Conservation (phyloP, 192 early-diverging fungal genomes). For the Pecoramyces ruminantium region DNA sequence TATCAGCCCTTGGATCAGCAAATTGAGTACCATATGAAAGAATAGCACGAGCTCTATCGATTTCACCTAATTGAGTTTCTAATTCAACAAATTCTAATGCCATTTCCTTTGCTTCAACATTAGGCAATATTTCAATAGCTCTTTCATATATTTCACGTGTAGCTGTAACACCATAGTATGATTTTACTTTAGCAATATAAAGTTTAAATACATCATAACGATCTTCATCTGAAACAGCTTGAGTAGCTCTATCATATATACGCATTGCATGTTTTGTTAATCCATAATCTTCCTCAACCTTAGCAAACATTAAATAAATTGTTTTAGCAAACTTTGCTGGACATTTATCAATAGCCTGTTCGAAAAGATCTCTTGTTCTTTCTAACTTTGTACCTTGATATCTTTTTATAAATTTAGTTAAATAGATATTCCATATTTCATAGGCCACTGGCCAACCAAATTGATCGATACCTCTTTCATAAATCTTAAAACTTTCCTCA, state of each 20-base stretch:
- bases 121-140: conserved; percentile 75
- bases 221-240: conserved; percentile 54
- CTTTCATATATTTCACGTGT: conserved; percentile 82
- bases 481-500: conserved; percentile 90
- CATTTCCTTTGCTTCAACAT: conserved; percentile 58
- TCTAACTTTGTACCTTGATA: conserved; percentile 79
- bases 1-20: conserved; percentile 55
- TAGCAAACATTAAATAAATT: conserved; percentile 77
- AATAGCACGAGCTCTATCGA: conserved; percentile 83
- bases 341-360: conserved; percentile 74
- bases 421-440: conserved; percentile 94
- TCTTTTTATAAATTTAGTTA: conserved; percentile 65
- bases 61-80: conserved; percentile 80
- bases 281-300: conserved; percentile 82
- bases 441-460: conserved; percentile 94
- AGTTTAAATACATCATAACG: conserved; percentile 66
- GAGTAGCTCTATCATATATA: conserved; percentile 83
- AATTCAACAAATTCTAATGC: conserved; percentile 66
- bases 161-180: conserved; percentile 69
- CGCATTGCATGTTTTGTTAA: conserved; percentile 79
- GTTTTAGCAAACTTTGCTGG: conserved; percentile 73
- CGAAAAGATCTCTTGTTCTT: conserved; percentile 84
- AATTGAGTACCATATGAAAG: conserved; percentile 74
- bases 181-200: conserved; percentile 76
- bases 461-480: conserved; percentile 87